These are phyloP conservation scores for Tetrapisispora arboricola DNA, from an alignment of 805 yeast species.

Conservation along the genomic window DNA sequence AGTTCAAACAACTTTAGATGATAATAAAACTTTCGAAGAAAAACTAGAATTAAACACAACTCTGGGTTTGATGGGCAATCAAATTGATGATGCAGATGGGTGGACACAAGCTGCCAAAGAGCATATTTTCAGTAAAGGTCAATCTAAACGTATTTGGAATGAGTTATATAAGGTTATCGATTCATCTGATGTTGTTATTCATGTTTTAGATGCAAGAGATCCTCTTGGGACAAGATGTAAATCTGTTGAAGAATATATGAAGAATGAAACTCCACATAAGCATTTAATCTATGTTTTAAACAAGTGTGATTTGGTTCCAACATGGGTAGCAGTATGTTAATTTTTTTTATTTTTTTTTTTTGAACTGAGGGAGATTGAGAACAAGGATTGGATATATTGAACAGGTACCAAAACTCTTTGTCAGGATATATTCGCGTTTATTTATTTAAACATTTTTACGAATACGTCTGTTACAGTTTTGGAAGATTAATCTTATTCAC, in stretches of 20 bases:
- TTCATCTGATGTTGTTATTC: conserved; percentile 94
- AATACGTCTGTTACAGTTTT: conserved; percentile 93
- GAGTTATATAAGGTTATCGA: conserved; percentile 94
- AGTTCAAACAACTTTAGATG: conserved; percentile 47
- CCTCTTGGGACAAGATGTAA: conserved; percentile 94
- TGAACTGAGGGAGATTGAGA: too few relatives aligned
- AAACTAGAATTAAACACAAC: conserved; percentile 67
- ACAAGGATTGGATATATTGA: background rate
- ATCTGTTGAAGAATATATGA: conserved; percentile 85
- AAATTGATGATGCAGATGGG: conserved; percentile 47
- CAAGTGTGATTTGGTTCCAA: conserved; percentile 97
- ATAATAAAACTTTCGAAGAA: conserved; percentile 54
- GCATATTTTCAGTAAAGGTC: conserved; percentile 93
- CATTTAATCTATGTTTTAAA: conserved; percentile 89
- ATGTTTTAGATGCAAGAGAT: conserved; percentile 94
- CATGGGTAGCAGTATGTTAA: conserved; percentile 96
- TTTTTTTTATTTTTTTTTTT: conserved; percentile 7
- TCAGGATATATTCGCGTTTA: conserved; percentile 50
- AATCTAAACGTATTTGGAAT: conserved; percentile 97
- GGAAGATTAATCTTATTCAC: conserved; percentile 72
- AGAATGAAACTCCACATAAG: conserved; percentile 91
- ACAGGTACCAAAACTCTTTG: conserved; percentile 67
- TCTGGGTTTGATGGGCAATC: conserved; percentile 70
- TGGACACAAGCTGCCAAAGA: conserved; percentile 89
- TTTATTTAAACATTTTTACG: conserved; percentile 28